phyloP scores from a whole-genome alignment of 2,329 filamentous ascomycete genomes.

The Bretziella fagacearum region DNA sequence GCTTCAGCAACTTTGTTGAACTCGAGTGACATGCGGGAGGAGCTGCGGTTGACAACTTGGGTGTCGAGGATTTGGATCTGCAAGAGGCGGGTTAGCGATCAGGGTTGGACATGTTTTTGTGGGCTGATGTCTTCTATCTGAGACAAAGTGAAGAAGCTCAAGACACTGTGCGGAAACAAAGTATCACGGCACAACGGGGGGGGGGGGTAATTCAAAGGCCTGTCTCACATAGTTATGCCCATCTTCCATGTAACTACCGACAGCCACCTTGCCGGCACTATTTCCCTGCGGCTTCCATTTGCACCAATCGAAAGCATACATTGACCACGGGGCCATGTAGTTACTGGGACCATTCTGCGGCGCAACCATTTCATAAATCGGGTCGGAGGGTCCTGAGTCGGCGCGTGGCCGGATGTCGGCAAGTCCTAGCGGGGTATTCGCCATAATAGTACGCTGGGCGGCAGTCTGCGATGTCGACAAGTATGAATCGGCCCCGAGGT shows the following conservation, averaged over 20 bases:
- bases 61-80: conserved; percentile 96
- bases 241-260: conserved; percentile 94
- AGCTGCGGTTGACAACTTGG: conserved; percentile 55
- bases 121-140: background rate
- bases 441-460: conserved; percentile 9
- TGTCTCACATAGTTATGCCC: conserved; percentile 81
- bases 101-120: background rate
- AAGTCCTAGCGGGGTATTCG: conserved; percentile 77
- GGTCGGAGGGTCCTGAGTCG: conserved; percentile 64
- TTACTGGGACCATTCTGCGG: conserved; percentile 63
- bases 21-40: conserved; percentile 61
- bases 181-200: conserved; percentile 16
- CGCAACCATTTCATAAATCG: conserved; percentile 50
- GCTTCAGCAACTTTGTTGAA: conserved; percentile 91
- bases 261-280: conserved; percentile 77
- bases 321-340: conserved; percentile 83
- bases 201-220: no score
- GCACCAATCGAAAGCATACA: conserved; percentile 98
- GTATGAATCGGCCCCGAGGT: conserved; percentile 33
- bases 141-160: no score
- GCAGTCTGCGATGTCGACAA: background rate
- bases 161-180: background rate
- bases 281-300: conserved; percentile 79
- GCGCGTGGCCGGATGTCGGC: conserved; percentile 81
- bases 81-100: conserved; percentile 12